Evolutionary conservation across 164 flowering plant species (phyloP).

Genomic region (Hamamelis virginiana): DNA sequence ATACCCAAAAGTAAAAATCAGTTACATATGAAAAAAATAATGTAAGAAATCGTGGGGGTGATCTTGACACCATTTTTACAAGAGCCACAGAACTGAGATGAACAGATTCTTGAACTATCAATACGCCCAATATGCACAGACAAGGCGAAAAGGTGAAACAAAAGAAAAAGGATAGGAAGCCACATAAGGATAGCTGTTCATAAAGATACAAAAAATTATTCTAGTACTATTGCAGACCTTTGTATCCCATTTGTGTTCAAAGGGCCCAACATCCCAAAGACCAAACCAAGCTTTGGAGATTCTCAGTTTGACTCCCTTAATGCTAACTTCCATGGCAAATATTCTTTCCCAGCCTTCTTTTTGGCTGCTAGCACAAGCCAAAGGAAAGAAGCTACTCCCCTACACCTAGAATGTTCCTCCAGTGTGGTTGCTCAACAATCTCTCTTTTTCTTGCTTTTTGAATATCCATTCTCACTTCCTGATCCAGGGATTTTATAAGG

Average conservation of each 20-base stretch:
- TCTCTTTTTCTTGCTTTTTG: conserved; percentile 8
- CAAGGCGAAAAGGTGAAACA: neutral
- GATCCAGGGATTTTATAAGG: neutral
- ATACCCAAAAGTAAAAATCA: no score
- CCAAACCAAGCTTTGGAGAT: conserved; percentile 21
- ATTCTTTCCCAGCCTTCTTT: conserved; percentile 24
- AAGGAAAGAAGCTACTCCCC: conserved; percentile 10
- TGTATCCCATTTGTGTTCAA: conserved; percentile 3
- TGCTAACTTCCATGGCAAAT: conserved; percentile 36
- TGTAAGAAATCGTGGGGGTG: no score
- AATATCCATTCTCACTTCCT: conserved; percentile 8
- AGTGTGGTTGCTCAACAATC: neutral
- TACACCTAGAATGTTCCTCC: conserved; percentile 20
- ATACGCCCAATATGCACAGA: neutral
- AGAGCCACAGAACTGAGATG: neutral
- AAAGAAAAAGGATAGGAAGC: neutral
- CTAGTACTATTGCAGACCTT: conserved; percentile 3
- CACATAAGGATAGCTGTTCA: neutral
- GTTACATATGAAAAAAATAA: no score
- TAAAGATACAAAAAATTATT: conserved; percentile 1
- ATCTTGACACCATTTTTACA: neutral
- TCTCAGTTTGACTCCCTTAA: conserved; percentile 22
- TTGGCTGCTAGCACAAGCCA: conserved; percentile 13
- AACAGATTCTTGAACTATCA: neutral
- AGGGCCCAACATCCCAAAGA: neutral